A percentile compares a stretch with the other conserved stretches of the same genome.
phyloP scores from a whole-genome alignment of 108 stramenopile species.

The Aurantiochytrium sp. region DNA sequence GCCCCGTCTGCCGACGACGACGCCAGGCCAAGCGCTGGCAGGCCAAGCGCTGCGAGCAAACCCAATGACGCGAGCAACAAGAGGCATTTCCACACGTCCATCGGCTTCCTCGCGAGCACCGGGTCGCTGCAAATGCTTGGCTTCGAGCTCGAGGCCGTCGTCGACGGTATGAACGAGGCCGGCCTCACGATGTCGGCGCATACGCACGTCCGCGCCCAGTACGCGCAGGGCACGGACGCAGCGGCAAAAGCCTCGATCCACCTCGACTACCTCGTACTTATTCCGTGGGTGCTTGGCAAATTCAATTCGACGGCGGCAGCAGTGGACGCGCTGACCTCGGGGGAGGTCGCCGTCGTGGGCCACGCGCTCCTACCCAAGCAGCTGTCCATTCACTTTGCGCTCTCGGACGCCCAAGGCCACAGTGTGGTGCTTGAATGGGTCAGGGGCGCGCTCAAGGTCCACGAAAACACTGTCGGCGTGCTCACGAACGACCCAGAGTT shows the following conservation, averaged over 20 bases:
- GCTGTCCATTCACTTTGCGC: neutral
- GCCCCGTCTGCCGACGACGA: too few relatives aligned
- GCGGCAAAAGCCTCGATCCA: neutral
- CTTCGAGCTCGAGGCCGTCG: neutral
- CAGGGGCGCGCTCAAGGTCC: neutral
- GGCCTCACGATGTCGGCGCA: constrained; percentile 20
- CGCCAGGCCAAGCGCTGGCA: too few relatives aligned
- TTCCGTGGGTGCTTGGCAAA: neutral
- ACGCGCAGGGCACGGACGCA: neutral
- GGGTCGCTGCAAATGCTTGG: neutral
- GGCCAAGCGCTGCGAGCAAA: too few relatives aligned
- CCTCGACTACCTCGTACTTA: neutral
- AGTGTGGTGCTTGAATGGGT: constrained; percentile 26
- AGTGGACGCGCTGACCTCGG: neutral
- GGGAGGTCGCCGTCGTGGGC: neutral
- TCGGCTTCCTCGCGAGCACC: neutral
- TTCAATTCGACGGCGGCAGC: neutral
- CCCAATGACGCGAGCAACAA: too few relatives aligned
- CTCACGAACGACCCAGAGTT: constrained; percentile 34
- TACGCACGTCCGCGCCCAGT: neutral
- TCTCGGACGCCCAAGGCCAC: neutral
- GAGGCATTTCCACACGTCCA: neutral
- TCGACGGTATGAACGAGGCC: constrained; percentile 34
- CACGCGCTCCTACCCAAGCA: neutral
- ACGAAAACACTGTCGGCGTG: constrained; percentile 31